Conservation (phyloP, 345 rosid genomes). For the Diplotaxis tenuifolia region DNA sequence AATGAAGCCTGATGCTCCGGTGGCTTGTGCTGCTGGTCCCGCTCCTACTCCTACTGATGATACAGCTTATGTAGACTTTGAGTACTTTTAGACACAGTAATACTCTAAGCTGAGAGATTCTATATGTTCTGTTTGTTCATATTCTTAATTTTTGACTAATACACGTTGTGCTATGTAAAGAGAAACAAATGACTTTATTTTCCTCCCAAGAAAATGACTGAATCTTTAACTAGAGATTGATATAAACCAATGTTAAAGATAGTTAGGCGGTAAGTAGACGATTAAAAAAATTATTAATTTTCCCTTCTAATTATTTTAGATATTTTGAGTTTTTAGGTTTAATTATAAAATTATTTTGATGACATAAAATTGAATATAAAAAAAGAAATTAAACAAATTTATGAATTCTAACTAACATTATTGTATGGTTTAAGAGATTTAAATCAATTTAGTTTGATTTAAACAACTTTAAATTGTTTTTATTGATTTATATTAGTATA, state of each 20-base stretch:
- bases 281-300: too few relatives aligned
- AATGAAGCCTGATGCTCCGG: slow-evolving; percentile 21
- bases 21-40: slow-evolving; percentile 36
- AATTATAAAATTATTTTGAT: neutral
- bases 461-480: too few relatives aligned
- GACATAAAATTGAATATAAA: neutral
- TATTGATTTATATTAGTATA: too few relatives aligned
- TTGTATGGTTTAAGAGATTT: too few relatives aligned
- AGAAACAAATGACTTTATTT: neutral
- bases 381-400: neutral
- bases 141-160: slow-evolving; percentile 32
- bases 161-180: slow-evolving; percentile 13
- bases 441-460: too few relatives aligned
- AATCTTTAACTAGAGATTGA: neutral
- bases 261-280: too few relatives aligned
- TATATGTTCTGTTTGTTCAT: slow-evolving; percentile 18
- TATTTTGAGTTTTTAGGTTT: too few relatives aligned
- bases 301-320: too few relatives aligned
- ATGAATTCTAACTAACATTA: too few relatives aligned
- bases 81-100: slow-evolving; percentile 50
- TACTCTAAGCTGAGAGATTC: neutral
- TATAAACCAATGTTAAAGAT: too few relatives aligned
- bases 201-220: neutral
- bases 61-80: slow-evolving; percentile 60
- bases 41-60: slow-evolving; percentile 35